Base-by-base conservation (phyloP, 208 protist species). In the Balamuthia mandrillaris region DNA sequence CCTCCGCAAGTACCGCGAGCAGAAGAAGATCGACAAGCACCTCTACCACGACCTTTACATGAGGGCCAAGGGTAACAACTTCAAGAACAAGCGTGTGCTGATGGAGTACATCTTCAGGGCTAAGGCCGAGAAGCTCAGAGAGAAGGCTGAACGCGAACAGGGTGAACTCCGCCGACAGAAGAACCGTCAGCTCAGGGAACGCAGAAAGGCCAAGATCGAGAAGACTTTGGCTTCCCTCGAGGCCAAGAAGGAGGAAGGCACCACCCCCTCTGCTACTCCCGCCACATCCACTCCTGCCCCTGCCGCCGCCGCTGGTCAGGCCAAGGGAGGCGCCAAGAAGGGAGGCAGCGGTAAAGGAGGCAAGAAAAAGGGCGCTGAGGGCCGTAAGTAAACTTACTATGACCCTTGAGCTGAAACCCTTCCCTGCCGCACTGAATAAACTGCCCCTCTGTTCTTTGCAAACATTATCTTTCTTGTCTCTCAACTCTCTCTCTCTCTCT, bases 51-150 rank as follows among this genome's bases (percentile, higher is more conserved):
- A 97, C 72, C 92, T 99, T 58, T 99, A 99, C 94, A 61, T 98
- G 70, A 97, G 98, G 91, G 87, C 91, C 52, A 99, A 99, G 95
- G 98, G 98, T 97, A 99, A 99, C 94, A 95, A 96, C 66, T 99
- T 99, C 97, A 98, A 98, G 93, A 99, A 99, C 96, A 99, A 99
- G 95, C 96, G 97, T 88, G 97, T 96, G 77, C 93, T 99, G 31
- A 95, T 99, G 91, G 98, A 99, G 94, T 92, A 98, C 95, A 98
- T 99, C 93, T 93, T 96, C 93, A 97, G 96, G 92, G 94, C 95
- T 84, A 98, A 99, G 95, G 96, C 96, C 84, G 96, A 99, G 90
- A 94, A 97, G 91, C 88, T 93, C 78, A 95, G 96, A 89, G 95
- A 96, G 87, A 96, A 97, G 91, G 88, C 94, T 88, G 88, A 98